Evolutionary conservation across 257 asterid genomes (phyloP), one percentile per base, ranked within the genome.

Genomic region (Fraxinus cuspidata): DNA sequence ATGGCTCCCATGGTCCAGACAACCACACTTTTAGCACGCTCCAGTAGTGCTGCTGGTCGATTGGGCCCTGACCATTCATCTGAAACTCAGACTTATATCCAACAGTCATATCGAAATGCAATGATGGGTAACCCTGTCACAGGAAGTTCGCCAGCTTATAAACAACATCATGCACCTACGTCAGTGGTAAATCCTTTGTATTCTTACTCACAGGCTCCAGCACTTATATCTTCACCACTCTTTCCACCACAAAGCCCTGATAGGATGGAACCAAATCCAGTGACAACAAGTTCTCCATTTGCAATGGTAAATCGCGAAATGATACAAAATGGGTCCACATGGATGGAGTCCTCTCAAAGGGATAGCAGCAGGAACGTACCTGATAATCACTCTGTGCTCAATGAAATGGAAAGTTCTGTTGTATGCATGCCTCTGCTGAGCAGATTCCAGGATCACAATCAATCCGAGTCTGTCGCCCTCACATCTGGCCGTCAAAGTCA

Each of bases 101-200:
- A 93, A 15, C 66, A 86, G 84, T 93, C 98, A 77, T 95, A 93
- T 84, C 91, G 94, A 68, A 92, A 89, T 83, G 97, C 94, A 70
- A 92, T 88, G 81, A 82, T 86, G 84, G 97, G 98, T 40, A 80
- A 80, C 68, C 85, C 85, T 5, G 85, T 78, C 66, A 37, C 91
- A 73, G 85, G 84, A 81, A 89, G 73, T 76, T 68, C 88, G 0
- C 81, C 89, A 64, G 83, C 88, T 68, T 90, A 85, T 76, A 56
- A 87, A 32, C 94, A 87, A 65, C 83, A 87, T 80, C 87, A 81
- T 72, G 81, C 96, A 42, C 73, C 87, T 16, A 78, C 78, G 82
- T 82, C 92, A 25, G 81, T 76, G 77, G 83, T 82, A 28, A 92
- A 83, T 85, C 78, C 86, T 9, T 82, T 86, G 2, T 84, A 68